phyloP scores from a whole-genome alignment of 2,329 filamentous ascomycete species.

The Alternaria atra region DNA sequence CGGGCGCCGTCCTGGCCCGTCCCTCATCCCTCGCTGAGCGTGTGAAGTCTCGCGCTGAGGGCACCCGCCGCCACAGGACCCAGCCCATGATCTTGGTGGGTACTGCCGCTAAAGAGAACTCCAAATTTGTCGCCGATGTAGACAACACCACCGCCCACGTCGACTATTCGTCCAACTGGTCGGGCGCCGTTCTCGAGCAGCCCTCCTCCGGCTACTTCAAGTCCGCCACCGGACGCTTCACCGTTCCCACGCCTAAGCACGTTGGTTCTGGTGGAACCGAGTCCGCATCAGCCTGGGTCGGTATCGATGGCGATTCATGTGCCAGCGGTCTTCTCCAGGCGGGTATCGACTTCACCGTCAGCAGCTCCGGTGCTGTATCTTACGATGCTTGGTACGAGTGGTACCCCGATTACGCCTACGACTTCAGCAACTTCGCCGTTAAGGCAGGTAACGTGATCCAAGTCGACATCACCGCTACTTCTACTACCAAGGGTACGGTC shows the following conservation, averaged over 20 bases:
- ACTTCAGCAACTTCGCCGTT: slow-evolving; percentile 60
- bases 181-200: slow-evolving; percentile 62
- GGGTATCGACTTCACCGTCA: slow-evolving; percentile 64
- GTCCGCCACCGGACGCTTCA: slow-evolving; percentile 63
- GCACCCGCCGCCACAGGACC: slow-evolving; percentile 22
- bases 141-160: slow-evolving; percentile 54
- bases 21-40: slow-evolving; percentile 26
- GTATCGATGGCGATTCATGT: slow-evolving; percentile 69
- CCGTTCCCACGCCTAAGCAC: slow-evolving; percentile 60
- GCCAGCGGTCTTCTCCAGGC: slow-evolving; percentile 64
- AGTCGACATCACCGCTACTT: slow-evolving; percentile 53
- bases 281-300: slow-evolving; percentile 66
- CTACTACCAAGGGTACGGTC: slow-evolving; percentile 56
- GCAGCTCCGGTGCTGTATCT: slow-evolving; percentile 39
- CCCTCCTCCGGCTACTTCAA: slow-evolving; percentile 58
- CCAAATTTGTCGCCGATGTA: slow-evolving; percentile 21
- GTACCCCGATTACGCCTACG: slow-evolving; percentile 66
- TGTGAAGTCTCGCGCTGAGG: slow-evolving; percentile 25
- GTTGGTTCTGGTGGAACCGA: slow-evolving; percentile 51
- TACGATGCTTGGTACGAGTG: slow-evolving; percentile 70
- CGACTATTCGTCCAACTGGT: slow-evolving; percentile 67
- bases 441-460: slow-evolving; percentile 57
- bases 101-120: slow-evolving; percentile 19
- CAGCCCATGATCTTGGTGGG: slow-evolving; percentile 26
- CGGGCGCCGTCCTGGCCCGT: slow-evolving; percentile 21